These are phyloP conservation scores for Debaryomyces singareniensis DNA, from an alignment of 1,139 yeast species.

Conservation along the genomic window DNA sequence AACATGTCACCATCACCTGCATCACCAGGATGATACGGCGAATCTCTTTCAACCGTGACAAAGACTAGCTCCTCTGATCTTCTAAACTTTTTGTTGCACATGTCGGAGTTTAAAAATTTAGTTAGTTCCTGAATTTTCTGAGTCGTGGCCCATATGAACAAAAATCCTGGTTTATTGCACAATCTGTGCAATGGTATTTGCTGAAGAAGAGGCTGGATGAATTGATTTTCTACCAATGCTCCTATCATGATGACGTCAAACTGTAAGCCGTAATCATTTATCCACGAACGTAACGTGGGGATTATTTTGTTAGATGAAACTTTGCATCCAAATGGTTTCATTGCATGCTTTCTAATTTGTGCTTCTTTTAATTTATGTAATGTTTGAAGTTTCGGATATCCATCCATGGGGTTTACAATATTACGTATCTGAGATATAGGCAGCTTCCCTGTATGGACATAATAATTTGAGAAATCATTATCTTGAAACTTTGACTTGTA, in stretches of 20 bases:
- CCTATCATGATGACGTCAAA: slow-evolving; percentile 94
- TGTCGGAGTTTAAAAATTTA: slow-evolving; percentile 47
- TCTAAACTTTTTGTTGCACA: slow-evolving; percentile 72
- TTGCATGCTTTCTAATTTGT: slow-evolving; percentile 41
- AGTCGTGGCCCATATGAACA: slow-evolving; percentile 82
- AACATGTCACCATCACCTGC: slow-evolving; percentile 15
- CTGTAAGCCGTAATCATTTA: slow-evolving; percentile 43
- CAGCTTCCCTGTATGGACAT: slow-evolving; percentile 48
- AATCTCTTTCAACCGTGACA: slow-evolving; percentile 52
- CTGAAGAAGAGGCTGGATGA: slow-evolving; percentile 52
- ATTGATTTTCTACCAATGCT: slow-evolving; percentile 68
- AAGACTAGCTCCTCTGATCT: slow-evolving; percentile 82
- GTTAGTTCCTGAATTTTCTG: slow-evolving; percentile 62
- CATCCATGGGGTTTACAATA: slow-evolving; percentile 58
- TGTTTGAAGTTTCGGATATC: slow-evolving; percentile 77
- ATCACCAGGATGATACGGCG: slow-evolving; percentile 53
- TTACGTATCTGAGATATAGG: slow-evolving; percentile 68
- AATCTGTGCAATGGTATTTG: slow-evolving; percentile 66
- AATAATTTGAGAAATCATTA: slow-evolving; percentile 70
- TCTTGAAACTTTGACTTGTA: slow-evolving; percentile 13
- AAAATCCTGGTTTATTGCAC: slow-evolving; percentile 78
- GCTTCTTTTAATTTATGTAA: slow-evolving; percentile 58
- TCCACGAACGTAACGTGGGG: slow-evolving; percentile 56
- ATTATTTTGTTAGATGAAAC: slow-evolving; percentile 48
- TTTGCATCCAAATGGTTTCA: slow-evolving; percentile 61